A percentile compares a stretch with the other conserved stretches of the same genome.
Evolutionary conservation across 2,329 filamentous ascomycete species (phyloP).

Genomic region (Corynespora cassiicola): DNA sequence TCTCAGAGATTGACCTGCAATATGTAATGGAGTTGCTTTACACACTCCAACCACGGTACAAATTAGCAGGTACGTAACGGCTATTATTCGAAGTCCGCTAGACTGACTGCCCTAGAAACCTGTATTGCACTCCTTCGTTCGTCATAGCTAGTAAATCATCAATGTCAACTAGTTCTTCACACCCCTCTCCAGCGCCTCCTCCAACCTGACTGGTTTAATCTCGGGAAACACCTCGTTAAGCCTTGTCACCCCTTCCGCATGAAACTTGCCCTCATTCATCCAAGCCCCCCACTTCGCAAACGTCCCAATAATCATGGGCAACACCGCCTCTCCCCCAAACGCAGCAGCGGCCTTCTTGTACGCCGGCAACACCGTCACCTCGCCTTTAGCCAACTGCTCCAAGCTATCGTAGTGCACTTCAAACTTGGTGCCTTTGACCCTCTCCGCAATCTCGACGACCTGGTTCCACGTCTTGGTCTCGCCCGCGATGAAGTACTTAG

Average conservation of each 20-base stretch:
- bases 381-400: conserved; percentile 15
- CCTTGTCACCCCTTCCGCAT: not conserved
- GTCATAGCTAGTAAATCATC: too few relatives aligned
- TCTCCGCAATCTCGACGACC: conserved; percentile 14
- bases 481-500: conserved; percentile 25
- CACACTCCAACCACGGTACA: conserved; percentile 11
- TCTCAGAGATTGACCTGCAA: conserved; percentile 7
- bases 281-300: conserved; percentile 10
- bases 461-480: conserved; percentile 20
- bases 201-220: conserved; percentile 13
- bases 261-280: conserved; percentile 11
- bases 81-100: not conserved
- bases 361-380: conserved; percentile 18
- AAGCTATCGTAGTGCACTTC: conserved; percentile 16
- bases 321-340: conserved; percentile 10
- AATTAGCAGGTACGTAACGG: conserved; percentile 13
- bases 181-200: conserved; percentile 11
- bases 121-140: too few relatives aligned
- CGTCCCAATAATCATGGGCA: conserved; percentile 3
- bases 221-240: conserved; percentile 20
- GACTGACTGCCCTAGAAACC: too few relatives aligned
- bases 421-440: conserved; percentile 18
- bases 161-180: too few relatives aligned
- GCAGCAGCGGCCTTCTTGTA: conserved; percentile 5
- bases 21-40: conserved; percentile 9